Percentiles rank a stretch among this genome's conserved stretches.
Evolutionary conservation across 805 yeast genomes (phyloP).

Genomic region (Danielozyma ontarioensis): DNA sequence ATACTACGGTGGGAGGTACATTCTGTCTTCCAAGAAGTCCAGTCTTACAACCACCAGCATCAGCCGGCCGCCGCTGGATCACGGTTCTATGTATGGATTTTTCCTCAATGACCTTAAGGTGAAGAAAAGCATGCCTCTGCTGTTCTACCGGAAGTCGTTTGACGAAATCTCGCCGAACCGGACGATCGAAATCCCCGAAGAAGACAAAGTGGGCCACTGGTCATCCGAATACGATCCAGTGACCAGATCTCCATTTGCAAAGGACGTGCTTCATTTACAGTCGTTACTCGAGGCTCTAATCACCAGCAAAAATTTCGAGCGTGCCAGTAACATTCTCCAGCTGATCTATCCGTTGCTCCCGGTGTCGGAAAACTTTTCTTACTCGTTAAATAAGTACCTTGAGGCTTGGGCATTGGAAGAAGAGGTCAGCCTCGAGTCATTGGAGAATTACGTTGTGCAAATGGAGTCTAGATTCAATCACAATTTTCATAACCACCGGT

Average conservation of each 20-base stretch:
- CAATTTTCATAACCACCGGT: conserved; percentile 45
- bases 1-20: too few relatives aligned
- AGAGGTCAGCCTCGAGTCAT: conserved; percentile 34
- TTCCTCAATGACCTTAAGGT: not conserved
- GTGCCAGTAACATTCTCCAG: conserved; percentile 66
- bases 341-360: conserved; percentile 51
- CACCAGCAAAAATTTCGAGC: conserved; percentile 54
- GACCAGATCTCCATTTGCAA: conserved; percentile 41
- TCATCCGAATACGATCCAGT: conserved; percentile 38
- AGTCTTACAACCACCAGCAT: not conserved
- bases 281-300: conserved; percentile 75
- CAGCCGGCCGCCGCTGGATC: not conserved
- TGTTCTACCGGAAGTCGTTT: not conserved
- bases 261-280: conserved; percentile 65
- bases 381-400: conserved; percentile 66
- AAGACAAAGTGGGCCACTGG: too few relatives aligned
- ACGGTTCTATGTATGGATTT: not conserved
- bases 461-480: conserved; percentile 18
- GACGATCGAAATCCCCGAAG: too few relatives aligned
- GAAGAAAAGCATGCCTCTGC: not conserved
- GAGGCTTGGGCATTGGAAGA: conserved; percentile 34
- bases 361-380: conserved; percentile 44
- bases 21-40: not conserved
- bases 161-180: not conserved
- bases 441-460: conserved; percentile 36